Base-by-base conservation (phyloP, 2,329 filamentous ascomycete genomes). In the Chaetothyriales sp. region DNA sequence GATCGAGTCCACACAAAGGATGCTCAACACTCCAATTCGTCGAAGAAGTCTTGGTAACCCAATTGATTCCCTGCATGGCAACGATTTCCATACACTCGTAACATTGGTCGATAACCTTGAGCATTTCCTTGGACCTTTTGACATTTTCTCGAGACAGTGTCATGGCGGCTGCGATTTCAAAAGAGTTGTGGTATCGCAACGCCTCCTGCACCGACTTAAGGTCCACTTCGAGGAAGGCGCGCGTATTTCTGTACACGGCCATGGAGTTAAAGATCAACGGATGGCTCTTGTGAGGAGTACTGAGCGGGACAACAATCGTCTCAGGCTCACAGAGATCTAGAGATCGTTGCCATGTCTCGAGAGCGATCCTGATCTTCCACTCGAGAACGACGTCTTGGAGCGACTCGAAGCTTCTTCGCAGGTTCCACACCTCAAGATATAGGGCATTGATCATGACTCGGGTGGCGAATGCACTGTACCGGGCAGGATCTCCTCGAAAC, bases 1-100 rank as follows among this genome's bases (percentile, higher is more conserved):
- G 77, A 69, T 98, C 92, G 73, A 98, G 81, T 57, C 90, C 90
- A 65, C 89, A 95, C 53, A 98, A 82, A 49, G 92, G 89, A 68
- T 98, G 90, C 73, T 98, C 92, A 55, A 97, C 87, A 67, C 90
- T 97, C 92, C 92, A 98, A 71, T 97, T 97, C 46, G 92, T 95
- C 19, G 92, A 89, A 46, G 89, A 95, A 19, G 90, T 95, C 61
- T 89, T 85, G n/a, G 90, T 90, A 56, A 97, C 89, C 90, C 92
- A 97, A 62, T 90, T 88, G 60, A 97, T 89, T 59, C 90, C 92
- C 69, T 95, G 89, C 56, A 89, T 74, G 46, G 94, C 90, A 51
- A 90, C 90, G 47, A 92, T 95, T 69, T 97, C 90, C 64, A 98
- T 89, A 73, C 89, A 97, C 69, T 94, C 88, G 70, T 92, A 97